phyloP scores from a whole-genome alignment of 345 rosid genomes.

The Eucalyptus sideroxylon region DNA sequence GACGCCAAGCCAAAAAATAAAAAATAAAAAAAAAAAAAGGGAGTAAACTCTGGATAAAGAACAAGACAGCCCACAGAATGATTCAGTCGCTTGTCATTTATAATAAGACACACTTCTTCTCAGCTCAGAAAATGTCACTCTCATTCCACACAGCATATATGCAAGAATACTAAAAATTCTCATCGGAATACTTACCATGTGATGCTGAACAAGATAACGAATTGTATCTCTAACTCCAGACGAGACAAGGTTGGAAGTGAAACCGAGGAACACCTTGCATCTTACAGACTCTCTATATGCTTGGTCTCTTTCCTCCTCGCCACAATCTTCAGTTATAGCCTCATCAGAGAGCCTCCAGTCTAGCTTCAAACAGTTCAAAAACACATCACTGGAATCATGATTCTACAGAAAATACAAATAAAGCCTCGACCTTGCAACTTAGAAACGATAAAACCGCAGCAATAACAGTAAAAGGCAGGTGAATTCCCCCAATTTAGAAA shows the following conservation, averaged over 20 bases:
- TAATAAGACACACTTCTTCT: not conserved
- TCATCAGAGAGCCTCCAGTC: slow-evolving; percentile 89
- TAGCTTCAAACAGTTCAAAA: slow-evolving; percentile 41
- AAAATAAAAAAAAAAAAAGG: not conserved
- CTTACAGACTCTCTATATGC: slow-evolving; percentile 52
- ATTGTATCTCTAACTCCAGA: slow-evolving; percentile 82
- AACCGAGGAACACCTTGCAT: slow-evolving; percentile 90
- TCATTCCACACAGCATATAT: not conserved
- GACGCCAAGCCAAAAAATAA: not conserved
- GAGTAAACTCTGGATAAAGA: not conserved
- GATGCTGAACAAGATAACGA: slow-evolving; percentile 84
- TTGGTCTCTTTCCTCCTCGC: slow-evolving; percentile 58
- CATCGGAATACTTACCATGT: slow-evolving; percentile 43
- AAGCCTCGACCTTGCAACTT: not conserved
- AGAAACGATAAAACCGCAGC: not conserved
- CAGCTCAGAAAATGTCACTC: not conserved
- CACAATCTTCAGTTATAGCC: slow-evolving; percentile 42
- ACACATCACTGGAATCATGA: not conserved
- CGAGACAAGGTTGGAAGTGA: slow-evolving; percentile 91
- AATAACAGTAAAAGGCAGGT: not conserved
- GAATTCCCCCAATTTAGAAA: not conserved
- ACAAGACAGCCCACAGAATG: not conserved
- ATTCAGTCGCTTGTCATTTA: not conserved
- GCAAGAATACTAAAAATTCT: not conserved
- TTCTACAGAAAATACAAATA: not conserved